A percentile compares a stretch with the other conserved stretches of the same genome.
These are phyloP conservation scores for Aspergillus bertholletiae DNA, from an alignment of 495 filamentous ascomycete species.

Conservation along the genomic window DNA sequence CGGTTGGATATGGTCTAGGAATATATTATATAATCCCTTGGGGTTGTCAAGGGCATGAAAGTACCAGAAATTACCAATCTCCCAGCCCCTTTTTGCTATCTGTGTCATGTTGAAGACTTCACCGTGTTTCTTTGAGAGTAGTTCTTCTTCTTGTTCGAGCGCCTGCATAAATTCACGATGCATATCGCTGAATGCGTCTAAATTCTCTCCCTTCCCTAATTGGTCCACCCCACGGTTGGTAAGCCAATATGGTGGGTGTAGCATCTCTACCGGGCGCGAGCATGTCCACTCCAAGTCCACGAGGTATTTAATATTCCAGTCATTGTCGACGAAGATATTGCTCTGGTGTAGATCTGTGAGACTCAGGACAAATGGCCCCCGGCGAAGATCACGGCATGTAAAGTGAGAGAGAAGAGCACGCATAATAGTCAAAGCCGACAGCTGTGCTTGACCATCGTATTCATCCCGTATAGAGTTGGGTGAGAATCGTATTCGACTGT, in stretches of 20 bases:
- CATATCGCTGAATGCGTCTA: not conserved
- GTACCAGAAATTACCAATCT: not conserved
- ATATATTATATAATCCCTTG: not conserved
- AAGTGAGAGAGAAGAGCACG: slow-evolving; percentile 23
- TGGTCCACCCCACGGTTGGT: slow-evolving; percentile 22
- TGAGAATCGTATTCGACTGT: slow-evolving; percentile 20
- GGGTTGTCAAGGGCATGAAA: not conserved
- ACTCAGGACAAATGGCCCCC: slow-evolving; percentile 20
- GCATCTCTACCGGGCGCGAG: not conserved
- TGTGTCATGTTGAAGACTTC: not conserved
- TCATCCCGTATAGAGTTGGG: slow-evolving; percentile 24
- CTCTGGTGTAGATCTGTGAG: slow-evolving; percentile 26
- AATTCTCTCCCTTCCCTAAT: not conserved
- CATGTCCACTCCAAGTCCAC: slow-evolving; percentile 28
- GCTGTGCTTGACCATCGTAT: slow-evolving; percentile 22
- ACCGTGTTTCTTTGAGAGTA: not conserved
- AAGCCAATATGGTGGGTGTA: slow-evolving; percentile 28
- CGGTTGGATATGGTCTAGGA: not conserved
- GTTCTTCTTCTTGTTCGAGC: not conserved
- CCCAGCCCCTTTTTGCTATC: not conserved
- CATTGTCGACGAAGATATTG: slow-evolving; percentile 35
- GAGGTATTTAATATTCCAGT: slow-evolving; percentile 19
- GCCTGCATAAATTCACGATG: not conserved
- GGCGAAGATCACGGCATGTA: slow-evolving; percentile 12
- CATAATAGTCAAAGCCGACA: slow-evolving; percentile 23